Percentiles rank a stretch among this genome's conserved stretches.
Evolutionary conservation across 2,329 filamentous ascomycete species (phyloP).

Genomic region (Fusarium domesticum): DNA sequence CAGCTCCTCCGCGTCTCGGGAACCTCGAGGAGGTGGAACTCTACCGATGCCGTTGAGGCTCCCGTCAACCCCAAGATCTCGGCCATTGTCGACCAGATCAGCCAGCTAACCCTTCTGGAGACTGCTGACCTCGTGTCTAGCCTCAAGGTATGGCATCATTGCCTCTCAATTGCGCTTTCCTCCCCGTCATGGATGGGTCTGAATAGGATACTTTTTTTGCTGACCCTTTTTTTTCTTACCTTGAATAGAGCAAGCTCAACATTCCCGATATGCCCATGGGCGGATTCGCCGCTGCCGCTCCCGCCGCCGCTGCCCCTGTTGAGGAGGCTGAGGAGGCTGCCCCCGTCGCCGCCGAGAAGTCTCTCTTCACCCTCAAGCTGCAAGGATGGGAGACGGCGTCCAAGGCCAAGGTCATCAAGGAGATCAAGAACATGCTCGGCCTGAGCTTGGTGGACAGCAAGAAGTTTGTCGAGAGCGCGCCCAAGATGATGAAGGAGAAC

Average conservation of each 20-base stretch:
- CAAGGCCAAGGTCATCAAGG: constrained; percentile 99
- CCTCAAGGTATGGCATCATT: constrained; percentile 69
- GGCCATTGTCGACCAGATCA: constrained; percentile 96
- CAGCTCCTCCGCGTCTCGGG: constrained; percentile 45
- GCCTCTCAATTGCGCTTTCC: constrained; percentile 11
- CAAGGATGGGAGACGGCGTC: constrained; percentile 80
- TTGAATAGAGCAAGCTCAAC: constrained; percentile 77
- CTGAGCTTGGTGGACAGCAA: constrained; percentile 98
- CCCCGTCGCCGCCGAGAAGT: constrained; percentile 89
- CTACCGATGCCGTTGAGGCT: constrained; percentile 62
- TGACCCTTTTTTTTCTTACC: constrained; percentile 10
- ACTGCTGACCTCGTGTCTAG: constrained; percentile 92
- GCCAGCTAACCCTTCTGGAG: constrained; percentile 94
- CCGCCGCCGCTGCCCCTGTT: constrained; percentile 60
- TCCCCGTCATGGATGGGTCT: background rate
- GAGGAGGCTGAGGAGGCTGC: constrained; percentile 87
- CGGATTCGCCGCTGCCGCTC: constrained; percentile 73
- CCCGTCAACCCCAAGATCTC: constrained; percentile 84
- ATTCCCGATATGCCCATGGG: constrained; percentile 97
- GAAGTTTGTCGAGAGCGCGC: constrained; percentile 98
- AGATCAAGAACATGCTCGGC: constrained; percentile 94
- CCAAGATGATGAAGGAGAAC: constrained; percentile 98
- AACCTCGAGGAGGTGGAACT: constrained; percentile 76
- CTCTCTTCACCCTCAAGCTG: constrained; percentile 94
- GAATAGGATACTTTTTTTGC: constrained; percentile 4